Evolutionary conservation across 495 filamentous ascomycete species (phyloP).

Genomic region (Penicillium daleae): DNA sequence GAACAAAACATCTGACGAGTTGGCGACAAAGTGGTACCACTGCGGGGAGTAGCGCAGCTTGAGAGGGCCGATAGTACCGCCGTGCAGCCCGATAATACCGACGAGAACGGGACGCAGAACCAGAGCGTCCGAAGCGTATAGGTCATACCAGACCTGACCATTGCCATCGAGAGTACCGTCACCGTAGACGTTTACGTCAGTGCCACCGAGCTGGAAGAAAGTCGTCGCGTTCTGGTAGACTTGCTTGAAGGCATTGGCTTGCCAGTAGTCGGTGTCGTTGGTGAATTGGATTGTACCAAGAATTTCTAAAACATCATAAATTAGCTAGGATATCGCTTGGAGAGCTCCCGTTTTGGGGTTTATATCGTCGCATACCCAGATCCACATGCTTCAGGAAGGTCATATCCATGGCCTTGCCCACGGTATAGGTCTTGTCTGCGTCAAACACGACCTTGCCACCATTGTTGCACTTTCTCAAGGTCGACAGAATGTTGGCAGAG

Average conservation of each 20-base stretch:
- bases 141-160: slow-evolving; percentile 73
- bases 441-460: slow-evolving; percentile 69
- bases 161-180: slow-evolving; percentile 66
- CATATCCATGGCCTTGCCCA: slow-evolving; percentile 68
- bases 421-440: slow-evolving; percentile 55
- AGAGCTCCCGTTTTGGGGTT: not conserved
- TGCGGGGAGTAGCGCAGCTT: slow-evolving; percentile 67
- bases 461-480: slow-evolving; percentile 65
- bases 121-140: slow-evolving; percentile 56
- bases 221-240: slow-evolving; percentile 67
- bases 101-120: slow-evolving; percentile 64
- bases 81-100: slow-evolving; percentile 64
- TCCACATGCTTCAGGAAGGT: slow-evolving; percentile 67
- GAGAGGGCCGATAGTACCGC: slow-evolving; percentile 62
- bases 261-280: slow-evolving; percentile 70
- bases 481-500: slow-evolving; percentile 58
- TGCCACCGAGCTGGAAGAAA: slow-evolving; percentile 71
- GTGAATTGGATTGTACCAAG: slow-evolving; percentile 61
- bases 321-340: slow-evolving; percentile 11
- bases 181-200: slow-evolving; percentile 71
- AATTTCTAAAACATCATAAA: slow-evolving; percentile 44
- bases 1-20: slow-evolving; percentile 67
- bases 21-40: slow-evolving; percentile 71
- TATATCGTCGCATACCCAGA: slow-evolving; percentile 40
- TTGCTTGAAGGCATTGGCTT: slow-evolving; percentile 61